Base-by-base conservation (phyloP, 2,329 filamentous ascomycete species). In the Cladophialophora immunda region DNA sequence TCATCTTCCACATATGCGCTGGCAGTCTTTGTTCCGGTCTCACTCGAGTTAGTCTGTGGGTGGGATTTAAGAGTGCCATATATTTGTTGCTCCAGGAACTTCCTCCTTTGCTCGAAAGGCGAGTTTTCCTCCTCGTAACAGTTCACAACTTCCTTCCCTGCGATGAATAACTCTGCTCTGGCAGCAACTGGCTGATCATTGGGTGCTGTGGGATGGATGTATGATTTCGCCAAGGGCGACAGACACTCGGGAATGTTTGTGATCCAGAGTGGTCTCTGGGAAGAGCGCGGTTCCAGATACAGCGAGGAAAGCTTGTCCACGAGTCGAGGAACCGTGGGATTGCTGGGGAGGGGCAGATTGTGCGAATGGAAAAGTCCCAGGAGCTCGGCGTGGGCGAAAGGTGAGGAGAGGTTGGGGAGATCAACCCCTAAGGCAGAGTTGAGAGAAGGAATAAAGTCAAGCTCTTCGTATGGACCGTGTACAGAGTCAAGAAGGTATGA, bases 41-140 rank as follows among this genome's bases (percentile, higher is more conserved):
- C 6, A 8, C 0, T 22, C 13, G 19, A 25, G 19, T 25, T 25
- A 3, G 45, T 4, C 19, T 3, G 19, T 13, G 45, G 7, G 45
- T 4, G 19, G 45, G 45, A 13, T 22, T 25, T 22, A 3, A 25
- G 19, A 9, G 8, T 50, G 19, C 19, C 70, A 69, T 78, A 83
- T 19, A 74, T 75, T 2, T 84, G 75, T 74, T 90, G 88, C 69
- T 85, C 85, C 55, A 88, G 79, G 70, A 99, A 93, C 79, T 99
- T 99, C 63, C 86, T 84, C 54, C 92, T 86, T 80, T 99, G 95
- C 73, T 90, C 91, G 62, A 91, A 89, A 0, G 95, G 95, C 59
- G 92, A 92, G 78, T 99, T 99, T 78, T 99, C 95, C 80, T 99
- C 95, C 78, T 99, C 95, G 78, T 99, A 99, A 82, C 94, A 96